These are phyloP conservation scores for Crithidia brevicula DNA, from an alignment of 208 protist genomes.

Conservation along the genomic window DNA sequence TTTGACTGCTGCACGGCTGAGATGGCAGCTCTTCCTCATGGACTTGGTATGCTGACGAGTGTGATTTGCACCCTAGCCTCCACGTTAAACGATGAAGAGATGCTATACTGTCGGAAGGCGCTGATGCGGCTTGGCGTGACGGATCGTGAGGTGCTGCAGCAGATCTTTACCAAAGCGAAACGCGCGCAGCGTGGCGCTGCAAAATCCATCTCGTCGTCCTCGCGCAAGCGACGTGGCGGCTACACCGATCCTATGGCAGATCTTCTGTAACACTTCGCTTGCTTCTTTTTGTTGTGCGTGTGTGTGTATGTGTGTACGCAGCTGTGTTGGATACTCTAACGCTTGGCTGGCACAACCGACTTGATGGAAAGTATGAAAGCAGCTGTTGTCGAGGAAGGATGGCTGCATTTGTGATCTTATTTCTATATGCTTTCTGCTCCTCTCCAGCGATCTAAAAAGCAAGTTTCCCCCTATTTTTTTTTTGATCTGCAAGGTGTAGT, in stretches of 20 bases:
- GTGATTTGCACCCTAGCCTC: constrained; percentile 55
- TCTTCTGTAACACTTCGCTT: constrained; percentile 18
- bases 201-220: not conserved
- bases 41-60: constrained; percentile 47
- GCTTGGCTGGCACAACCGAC: too few relatives aligned
- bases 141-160: constrained; percentile 17
- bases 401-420: too few relatives aligned
- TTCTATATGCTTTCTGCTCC: too few relatives aligned
- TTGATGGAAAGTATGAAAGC: too few relatives aligned
- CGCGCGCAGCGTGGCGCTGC: constrained; percentile 4
- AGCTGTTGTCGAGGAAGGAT: too few relatives aligned
- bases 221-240: constrained; percentile 19
- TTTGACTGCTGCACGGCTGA: constrained; percentile 46
- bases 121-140: constrained; percentile 34
- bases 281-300: not conserved
- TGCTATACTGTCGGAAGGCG: constrained; percentile 40
- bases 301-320: not conserved
- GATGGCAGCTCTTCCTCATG: constrained; percentile 39
- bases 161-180: constrained; percentile 31
- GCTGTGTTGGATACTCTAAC: too few relatives aligned
- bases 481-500: too few relatives aligned
- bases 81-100: constrained; percentile 63
- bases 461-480: too few relatives aligned
- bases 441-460: too few relatives aligned
- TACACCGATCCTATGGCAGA: constrained; percentile 40